Evolutionary conservation across 495 filamentous ascomycete species (phyloP).

Genomic region (Penicillium odoratum): DNA sequence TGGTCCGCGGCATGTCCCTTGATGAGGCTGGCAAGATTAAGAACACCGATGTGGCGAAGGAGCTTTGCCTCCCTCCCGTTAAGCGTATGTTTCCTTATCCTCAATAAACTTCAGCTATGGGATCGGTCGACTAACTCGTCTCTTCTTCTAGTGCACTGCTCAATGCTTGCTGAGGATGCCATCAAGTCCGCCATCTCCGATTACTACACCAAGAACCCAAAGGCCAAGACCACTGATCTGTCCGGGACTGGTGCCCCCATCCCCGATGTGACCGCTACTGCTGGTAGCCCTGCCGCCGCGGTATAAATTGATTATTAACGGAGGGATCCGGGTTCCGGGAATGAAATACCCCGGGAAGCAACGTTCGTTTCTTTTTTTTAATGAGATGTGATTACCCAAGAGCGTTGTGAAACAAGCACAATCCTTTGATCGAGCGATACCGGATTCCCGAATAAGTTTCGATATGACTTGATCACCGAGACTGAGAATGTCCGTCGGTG

Average conservation of each 20-base stretch:
- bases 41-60: slow-evolving; percentile 97
- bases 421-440: slow-evolving; percentile 24
- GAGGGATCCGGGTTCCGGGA: slow-evolving; percentile 4
- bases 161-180: slow-evolving; percentile 98
- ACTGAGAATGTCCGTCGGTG: slow-evolving; percentile 10
- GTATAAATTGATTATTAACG: slow-evolving; percentile 24
- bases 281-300: slow-evolving; percentile 26
- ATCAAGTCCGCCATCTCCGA: slow-evolving; percentile 99
- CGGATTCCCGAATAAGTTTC: slow-evolving; percentile 8
- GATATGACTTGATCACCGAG: neutral
- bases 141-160: slow-evolving; percentile 78
- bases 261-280: slow-evolving; percentile 49
- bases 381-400: slow-evolving; percentile 11
- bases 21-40: slow-evolving; percentile 87
- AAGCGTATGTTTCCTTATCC: slow-evolving; percentile 65
- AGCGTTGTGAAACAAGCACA: slow-evolving; percentile 15
- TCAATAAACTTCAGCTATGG: neutral
- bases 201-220: slow-evolving; percentile 93
- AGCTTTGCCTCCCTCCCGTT: slow-evolving; percentile 93
- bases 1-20: slow-evolving; percentile 93
- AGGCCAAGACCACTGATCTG: slow-evolving; percentile 68
- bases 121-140: slow-evolving; percentile 16
- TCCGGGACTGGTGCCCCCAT: slow-evolving; percentile 65
- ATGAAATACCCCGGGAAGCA: neutral
- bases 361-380: slow-evolving; percentile 16